Base-by-base conservation (phyloP, 2,329 filamentous ascomycete genomes). In the Arachnomyces sp. region DNA sequence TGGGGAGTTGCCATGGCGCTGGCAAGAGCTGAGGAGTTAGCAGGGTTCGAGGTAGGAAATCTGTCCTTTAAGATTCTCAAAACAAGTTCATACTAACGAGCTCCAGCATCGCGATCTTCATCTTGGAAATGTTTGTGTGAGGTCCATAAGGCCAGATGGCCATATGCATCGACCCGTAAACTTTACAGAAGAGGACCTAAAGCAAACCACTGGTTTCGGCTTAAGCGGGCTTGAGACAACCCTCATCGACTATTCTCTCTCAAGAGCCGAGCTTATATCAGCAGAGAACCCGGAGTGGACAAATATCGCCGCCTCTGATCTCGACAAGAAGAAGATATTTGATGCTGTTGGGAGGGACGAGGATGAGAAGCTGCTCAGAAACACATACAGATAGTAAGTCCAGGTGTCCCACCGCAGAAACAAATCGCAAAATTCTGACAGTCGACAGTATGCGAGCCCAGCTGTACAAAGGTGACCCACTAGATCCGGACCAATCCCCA, bases 241-340 rank as follows among this genome's bases (percentile, higher is more conserved):
- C 0, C 70, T 82, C 16, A 82, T 82, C 48, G 79, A 82, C 55
- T 82, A 82, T 56, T 81, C 79, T 1, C 68, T 82, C 28, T 81
- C 77, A 1, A 72, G 79, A n/a, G 76, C 76, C 2, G 66, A 71
- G 16, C 61, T 80, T 43, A 38, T 51, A 6, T 33, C 49, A 7
- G 49, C 46, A 7, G 49, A 57, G 34, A 50, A 56, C 11, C 31
- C 47, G 0, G 42, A 51, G 28, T 36, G 34, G 12, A 20, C 53
- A 2, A 56, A 61, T 18, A 50, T 64, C 17, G 61, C 63, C 9
- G 66, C 61, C 7, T 63, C 63, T 1, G 62, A 67, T 47, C 49
- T 67, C 25, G 64, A 67, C 31, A 64, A 63, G 41, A 66, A 65
- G 47, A 53, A 64, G 31, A 57, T 67, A 12, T 67, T 67, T 35